Evolutionary conservation across 768 basidiomycete species (phyloP).

Genomic region (Sporobolomyces phaffii): DNA sequence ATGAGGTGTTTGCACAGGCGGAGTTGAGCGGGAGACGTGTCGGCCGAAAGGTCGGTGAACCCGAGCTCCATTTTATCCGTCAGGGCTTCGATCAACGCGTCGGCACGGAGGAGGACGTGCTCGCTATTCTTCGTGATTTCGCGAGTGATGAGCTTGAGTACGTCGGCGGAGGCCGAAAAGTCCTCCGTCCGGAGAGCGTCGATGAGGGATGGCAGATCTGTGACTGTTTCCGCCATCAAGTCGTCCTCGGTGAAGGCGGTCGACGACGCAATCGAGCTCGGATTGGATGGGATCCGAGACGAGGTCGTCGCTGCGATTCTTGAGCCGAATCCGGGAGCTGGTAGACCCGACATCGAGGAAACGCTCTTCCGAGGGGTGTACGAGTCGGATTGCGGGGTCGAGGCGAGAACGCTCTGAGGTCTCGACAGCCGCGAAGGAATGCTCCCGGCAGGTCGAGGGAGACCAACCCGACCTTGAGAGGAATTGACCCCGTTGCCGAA

Average conservation of each 20-base stretch:
- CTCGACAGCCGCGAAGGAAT: slow-evolving; percentile 19
- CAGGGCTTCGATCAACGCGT: slow-evolving; percentile 82
- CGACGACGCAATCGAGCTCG: neutral
- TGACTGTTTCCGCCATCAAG: slow-evolving; percentile 18
- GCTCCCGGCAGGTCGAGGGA: slow-evolving; percentile 6
- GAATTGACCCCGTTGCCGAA: neutral
- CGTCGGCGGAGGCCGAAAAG: slow-evolving; percentile 77
- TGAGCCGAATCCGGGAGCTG: slow-evolving; percentile 15
- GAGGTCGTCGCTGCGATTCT: slow-evolving; percentile 1
- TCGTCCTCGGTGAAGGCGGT: slow-evolving; percentile 24
- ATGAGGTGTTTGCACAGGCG: slow-evolving; percentile 94
- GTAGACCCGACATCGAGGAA: neutral
- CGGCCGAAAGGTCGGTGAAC: slow-evolving; percentile 55
- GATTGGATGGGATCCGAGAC: neutral
- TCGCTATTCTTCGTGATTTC: slow-evolving; percentile 72
- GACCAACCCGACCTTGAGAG: slow-evolving; percentile 1
- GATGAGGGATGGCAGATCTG: slow-evolving; percentile 24
- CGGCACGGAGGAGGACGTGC: slow-evolving; percentile 63
- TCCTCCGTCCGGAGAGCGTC: slow-evolving; percentile 49
- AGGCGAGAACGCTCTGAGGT: slow-evolving; percentile 6
- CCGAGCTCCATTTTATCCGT: slow-evolving; percentile 85
- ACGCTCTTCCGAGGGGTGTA: slow-evolving; percentile 1
- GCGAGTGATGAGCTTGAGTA: slow-evolving; percentile 85
- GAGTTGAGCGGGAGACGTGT: slow-evolving; percentile 53
- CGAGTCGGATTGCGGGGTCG: slow-evolving; percentile 3